Evolutionary conservation across 768 basidiomycete species (phyloP).

Genomic region (Butyriboletus loyo): DNA sequence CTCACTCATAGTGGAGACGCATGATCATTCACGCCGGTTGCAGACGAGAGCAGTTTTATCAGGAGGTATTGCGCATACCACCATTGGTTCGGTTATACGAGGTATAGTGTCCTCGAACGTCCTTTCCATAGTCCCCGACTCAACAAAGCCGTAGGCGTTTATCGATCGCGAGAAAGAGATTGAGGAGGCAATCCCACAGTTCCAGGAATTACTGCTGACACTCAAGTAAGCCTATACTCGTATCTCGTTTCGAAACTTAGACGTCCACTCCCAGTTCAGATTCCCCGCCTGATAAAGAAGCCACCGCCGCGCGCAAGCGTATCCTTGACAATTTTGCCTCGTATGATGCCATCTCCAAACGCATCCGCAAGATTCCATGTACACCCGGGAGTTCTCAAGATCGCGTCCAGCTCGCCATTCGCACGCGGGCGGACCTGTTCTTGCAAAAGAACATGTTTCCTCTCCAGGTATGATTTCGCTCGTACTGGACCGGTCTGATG

Average conservation of each 20-base stretch:
- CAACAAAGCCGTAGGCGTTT: conserved; percentile 48
- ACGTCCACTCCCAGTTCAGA: conserved; percentile 28
- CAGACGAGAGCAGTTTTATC: conserved; percentile 78
- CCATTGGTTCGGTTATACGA: conserved; percentile 69
- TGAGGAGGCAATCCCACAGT: conserved; percentile 81
- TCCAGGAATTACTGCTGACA: conserved; percentile 78
- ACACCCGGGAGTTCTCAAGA: conserved; percentile 72
- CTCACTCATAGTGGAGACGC: neutral
- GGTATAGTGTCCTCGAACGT: conserved; percentile 36
- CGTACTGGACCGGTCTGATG: neutral
- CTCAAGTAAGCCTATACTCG: conserved; percentile 46
- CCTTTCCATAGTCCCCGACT: neutral
- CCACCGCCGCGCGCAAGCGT: conserved; percentile 68
- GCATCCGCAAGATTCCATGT: conserved; percentile 71
- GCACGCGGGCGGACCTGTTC: conserved; percentile 72
- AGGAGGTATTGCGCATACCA: conserved; percentile 58
- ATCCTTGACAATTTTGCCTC: conserved; percentile 83
- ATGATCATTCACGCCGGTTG: neutral
- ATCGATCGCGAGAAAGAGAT: conserved; percentile 82
- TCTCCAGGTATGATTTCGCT: conserved; percentile 21
- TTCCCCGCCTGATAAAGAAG: conserved; percentile 63
- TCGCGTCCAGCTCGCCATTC: conserved; percentile 78
- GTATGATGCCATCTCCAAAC: conserved; percentile 86
- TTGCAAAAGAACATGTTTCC: conserved; percentile 87
- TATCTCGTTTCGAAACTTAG: conserved; percentile 11